A percentile compares a stretch with the other conserved stretches of the same genome.
Evolutionary conservation across 176 grass and related monocot species (phyloP).

Genomic region (Otatea glauca): DNA sequence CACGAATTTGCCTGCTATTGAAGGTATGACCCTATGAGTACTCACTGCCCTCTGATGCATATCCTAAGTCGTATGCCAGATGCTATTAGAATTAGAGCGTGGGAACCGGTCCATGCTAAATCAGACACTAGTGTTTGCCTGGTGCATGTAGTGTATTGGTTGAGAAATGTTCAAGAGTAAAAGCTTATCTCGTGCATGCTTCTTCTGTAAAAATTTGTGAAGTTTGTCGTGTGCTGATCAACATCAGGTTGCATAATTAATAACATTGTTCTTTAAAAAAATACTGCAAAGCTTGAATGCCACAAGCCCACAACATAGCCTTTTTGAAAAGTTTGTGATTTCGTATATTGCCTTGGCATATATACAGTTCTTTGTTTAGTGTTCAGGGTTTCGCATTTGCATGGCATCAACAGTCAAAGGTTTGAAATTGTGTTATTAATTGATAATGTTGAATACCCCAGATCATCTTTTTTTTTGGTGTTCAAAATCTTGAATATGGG

Average conservation of each 20-base stretch:
- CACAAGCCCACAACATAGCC: not conserved
- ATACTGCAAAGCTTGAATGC: not conserved
- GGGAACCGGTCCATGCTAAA: not conserved
- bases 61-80: not conserved
- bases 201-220: not conserved
- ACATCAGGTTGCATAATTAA: not conserved
- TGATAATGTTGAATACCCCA: not conserved
- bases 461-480: slow-evolving; percentile 1
- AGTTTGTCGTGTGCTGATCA: not conserved
- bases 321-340: not conserved
- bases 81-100: slow-evolving; percentile 9
- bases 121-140: not conserved
- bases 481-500: slow-evolving; percentile 27
- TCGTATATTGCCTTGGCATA: not conserved
- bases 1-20: slow-evolving; percentile 78
- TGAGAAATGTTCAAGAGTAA: not conserved
- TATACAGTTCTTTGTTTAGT: not conserved
- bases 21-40: slow-evolving; percentile 49
- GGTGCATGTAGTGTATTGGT: not conserved
- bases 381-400: slow-evolving; percentile 19
- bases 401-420: not conserved
- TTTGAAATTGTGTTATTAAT: not conserved
- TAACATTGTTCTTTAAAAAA: not conserved
- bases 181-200: not conserved
- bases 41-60: not conserved